Conservation (phyloP, 441 rosid genomes). For the Adansonia gregorii region DNA sequence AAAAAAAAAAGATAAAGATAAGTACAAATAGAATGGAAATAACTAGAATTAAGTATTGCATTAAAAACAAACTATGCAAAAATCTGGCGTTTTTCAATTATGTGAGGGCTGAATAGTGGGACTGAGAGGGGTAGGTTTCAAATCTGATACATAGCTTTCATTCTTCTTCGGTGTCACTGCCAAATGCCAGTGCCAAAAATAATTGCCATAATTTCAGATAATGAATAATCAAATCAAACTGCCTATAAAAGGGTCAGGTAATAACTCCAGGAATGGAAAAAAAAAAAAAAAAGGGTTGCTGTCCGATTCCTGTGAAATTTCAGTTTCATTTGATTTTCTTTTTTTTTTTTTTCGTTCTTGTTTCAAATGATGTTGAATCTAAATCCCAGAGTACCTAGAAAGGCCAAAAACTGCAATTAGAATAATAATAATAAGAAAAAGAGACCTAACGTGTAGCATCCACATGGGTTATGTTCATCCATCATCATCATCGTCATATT, state of each 20-base stretch:
- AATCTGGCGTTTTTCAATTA: no score
- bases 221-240: conserved; percentile 6
- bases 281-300: conserved; percentile 27
- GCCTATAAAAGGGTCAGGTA: background rate
- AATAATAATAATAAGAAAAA: background rate
- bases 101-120: conserved; percentile 9
- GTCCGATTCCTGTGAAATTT: conserved; percentile 24
- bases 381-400: conserved; percentile 19
- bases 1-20: no score
- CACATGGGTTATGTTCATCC: conserved; percentile 26
- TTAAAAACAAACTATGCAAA: no score
- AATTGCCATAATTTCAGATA: background rate
- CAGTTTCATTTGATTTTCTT: conserved; percentile 29
- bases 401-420: background rate
- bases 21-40: no score
- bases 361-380: conserved; percentile 12
- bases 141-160: background rate
- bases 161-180: conserved; percentile 24
- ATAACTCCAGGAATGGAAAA: conserved; percentile 17
- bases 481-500: background rate
- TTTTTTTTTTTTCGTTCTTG: background rate
- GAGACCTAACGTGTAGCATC: conserved; percentile 8
- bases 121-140: background rate
- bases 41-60: no score
- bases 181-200: background rate